Base-by-base conservation (phyloP, 2,329 filamentous ascomycete species). In the Hymenoscyphus albidus region DNA sequence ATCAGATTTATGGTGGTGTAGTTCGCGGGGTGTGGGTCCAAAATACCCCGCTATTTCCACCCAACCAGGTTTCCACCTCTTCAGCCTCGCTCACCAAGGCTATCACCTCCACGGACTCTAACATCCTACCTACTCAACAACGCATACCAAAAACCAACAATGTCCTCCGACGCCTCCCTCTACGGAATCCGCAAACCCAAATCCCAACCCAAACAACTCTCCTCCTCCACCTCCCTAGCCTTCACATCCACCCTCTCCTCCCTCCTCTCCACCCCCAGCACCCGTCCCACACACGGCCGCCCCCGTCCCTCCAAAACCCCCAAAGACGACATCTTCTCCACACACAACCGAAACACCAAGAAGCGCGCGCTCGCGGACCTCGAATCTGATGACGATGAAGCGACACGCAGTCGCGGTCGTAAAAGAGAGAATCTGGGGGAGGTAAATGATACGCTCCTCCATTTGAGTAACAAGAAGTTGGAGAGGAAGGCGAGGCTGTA, bases 401-500 rank as follows among this genome's bases (percentile, higher is more conserved):
- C 83, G 69, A 82, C 16, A 39, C 48, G 61, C 16, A 65, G 59
- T 35, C 58, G 35, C 6, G 64, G 59, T 81, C 85, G 65, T 84
- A 88, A 61, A 71, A 88, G 89, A 65, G 84, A 83, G 58, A 86
- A 90, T 71, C 84, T 89, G 63, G 90, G 84, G 12, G 77, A 75
- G 13, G 79, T 89, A 35, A 87, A 90, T 70, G 79, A 81, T 14
- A 80, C 79, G 10, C 78, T 81, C 18, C 80, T 85, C 74, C 80
- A 85, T 80, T 59, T 90, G 64, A 89, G 91, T 27, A 90, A 88
- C 76, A 85, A 88, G 69, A 91, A 88, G 74, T 91, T 99, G 88
- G 88, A 96, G 74, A 89, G 93, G 78, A 99, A 99, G 77, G 92
- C 91, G 3, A 85, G 90, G 4, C 79, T 95, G 1, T 99, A 99